Percentiles rank a stretch among this genome's conserved stretches.
Evolutionary conservation across 2,329 filamentous ascomycete genomes (phyloP).

Genomic region (Beauveria scarabaeidicola): DNA sequence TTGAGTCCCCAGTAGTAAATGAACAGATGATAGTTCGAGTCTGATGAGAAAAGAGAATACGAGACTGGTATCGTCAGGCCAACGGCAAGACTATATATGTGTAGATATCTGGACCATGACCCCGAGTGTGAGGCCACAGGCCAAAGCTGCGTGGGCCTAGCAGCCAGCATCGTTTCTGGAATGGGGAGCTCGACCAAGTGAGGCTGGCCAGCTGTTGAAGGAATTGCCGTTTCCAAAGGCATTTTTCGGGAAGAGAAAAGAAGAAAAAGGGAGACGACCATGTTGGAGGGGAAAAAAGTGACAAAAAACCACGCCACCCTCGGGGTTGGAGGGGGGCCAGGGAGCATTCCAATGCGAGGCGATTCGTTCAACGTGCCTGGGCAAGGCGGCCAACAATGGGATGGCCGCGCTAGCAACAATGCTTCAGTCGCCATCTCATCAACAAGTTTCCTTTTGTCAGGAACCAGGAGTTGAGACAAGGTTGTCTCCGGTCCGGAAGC

Average conservation of each 20-base stretch:
- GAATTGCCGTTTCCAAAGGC: background rate
- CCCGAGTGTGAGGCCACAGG: background rate
- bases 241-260: background rate
- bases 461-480: background rate
- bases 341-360: slow-evolving; percentile 7
- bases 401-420: background rate
- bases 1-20: slow-evolving; percentile 2
- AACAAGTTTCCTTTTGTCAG: background rate
- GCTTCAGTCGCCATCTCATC: background rate
- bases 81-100: slow-evolving; percentile 5
- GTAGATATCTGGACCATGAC: background rate
- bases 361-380: background rate
- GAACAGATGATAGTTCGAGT: background rate
- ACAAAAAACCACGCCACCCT: background rate
- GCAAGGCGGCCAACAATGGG: background rate
- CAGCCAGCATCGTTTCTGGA: slow-evolving; percentile 8
- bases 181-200: background rate
- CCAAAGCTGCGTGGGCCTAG: too few species aligned
- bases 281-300: too few species aligned
- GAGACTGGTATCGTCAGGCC: background rate
- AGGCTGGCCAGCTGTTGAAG: background rate
- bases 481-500: background rate
- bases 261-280: background rate
- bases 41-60: background rate
- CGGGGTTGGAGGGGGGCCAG: background rate